phyloP scores from a whole-genome alignment of 73 alveolate genomes.

The Paramecium sonneborni region DNA sequence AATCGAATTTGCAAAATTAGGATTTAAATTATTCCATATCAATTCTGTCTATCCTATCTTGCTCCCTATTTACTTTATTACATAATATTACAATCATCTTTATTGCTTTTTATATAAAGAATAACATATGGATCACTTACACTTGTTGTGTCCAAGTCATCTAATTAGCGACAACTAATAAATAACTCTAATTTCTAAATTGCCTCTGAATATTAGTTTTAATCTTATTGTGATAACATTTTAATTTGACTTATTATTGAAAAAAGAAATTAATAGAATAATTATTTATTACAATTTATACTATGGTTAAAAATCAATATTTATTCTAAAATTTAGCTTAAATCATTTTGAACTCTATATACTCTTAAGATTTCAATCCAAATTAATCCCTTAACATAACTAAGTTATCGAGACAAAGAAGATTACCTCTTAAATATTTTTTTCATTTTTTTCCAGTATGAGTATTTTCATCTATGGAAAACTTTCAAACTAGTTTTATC shows the following conservation, averaged over 20 bases:
- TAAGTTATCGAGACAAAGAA: too few species aligned
- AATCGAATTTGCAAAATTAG: constrained; percentile 76
- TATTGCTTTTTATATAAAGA: constrained; percentile 1
- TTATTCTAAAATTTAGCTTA: neutral
- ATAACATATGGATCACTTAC: constrained; percentile 75
- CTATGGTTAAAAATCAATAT: neutral
- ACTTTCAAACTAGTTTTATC: too few species aligned
- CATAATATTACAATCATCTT: neutral
- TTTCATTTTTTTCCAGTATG: too few species aligned
- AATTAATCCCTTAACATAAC: neutral
- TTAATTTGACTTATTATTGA: neutral
- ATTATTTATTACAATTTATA: too few species aligned
- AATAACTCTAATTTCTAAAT: constrained; percentile 47
- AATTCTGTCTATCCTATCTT: constrained; percentile 77
- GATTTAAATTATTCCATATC: constrained; percentile 75
- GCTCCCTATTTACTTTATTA: neutral
- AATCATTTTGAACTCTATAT: too few species aligned
- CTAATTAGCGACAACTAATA: constrained; percentile 74
- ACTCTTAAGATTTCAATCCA: too few species aligned
- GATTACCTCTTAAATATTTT: too few species aligned
- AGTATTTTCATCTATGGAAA: too few species aligned
- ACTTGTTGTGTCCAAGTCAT: constrained; percentile 73
- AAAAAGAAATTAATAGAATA: too few species aligned
- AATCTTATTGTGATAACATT: neutral
- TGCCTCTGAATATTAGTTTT: neutral